Evolutionary conservation across 495 filamentous ascomycete genomes (phyloP).

Genomic region (Aspergillus nanangensis): DNA sequence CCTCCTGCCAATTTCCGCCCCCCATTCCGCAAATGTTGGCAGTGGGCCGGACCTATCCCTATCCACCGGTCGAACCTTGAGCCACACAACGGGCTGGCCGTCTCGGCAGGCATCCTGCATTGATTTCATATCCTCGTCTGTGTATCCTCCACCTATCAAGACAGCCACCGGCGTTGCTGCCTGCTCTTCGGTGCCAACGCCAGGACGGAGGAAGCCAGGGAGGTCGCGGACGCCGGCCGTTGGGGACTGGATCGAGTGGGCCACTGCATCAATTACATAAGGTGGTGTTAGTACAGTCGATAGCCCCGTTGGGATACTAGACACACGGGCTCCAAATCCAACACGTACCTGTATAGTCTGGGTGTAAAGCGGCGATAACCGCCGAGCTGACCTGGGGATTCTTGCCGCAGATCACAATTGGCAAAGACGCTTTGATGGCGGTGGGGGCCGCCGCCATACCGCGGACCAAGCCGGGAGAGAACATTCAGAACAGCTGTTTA

Average conservation of each 20-base stretch:
- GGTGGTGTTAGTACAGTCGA: background rate
- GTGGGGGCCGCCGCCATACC: background rate
- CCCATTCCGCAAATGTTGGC: background rate
- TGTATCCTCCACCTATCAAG: background rate
- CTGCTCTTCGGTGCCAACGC: background rate
- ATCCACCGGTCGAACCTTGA: background rate
- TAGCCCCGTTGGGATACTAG: background rate
- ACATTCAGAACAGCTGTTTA: too few relatives aligned
- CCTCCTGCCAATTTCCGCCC: background rate
- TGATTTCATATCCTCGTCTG: background rate
- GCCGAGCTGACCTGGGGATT: background rate
- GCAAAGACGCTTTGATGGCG: background rate
- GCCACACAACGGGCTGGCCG: background rate
- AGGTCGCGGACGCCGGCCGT: background rate
- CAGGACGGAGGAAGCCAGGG: background rate
- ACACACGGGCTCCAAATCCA: too few relatives aligned
- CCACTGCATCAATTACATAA: background rate
- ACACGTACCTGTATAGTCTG: background rate
- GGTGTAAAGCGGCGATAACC: background rate
- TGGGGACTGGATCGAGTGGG: background rate
- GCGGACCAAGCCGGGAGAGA: too few relatives aligned
- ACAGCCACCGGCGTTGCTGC: background rate
- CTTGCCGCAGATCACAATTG: background rate
- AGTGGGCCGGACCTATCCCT: background rate
- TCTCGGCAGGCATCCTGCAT: background rate